Evolutionary conservation across 345 rosid species (phyloP), one percentile per base, ranked within the genome.

Genomic region (Sisymbrium altissimum): DNA sequence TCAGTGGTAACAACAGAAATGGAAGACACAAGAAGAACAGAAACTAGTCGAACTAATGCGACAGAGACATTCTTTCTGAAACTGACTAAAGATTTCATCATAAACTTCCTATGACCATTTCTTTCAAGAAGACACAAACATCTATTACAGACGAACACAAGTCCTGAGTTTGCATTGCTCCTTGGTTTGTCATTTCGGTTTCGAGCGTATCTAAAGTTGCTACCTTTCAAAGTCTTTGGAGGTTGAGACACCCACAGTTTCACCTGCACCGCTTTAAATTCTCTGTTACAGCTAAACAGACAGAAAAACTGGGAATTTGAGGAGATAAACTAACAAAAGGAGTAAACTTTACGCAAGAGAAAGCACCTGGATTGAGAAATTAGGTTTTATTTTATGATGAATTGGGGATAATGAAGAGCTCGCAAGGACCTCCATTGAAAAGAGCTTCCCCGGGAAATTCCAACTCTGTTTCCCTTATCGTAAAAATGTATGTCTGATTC

Each of bases 351-450:
- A 8, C 1, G 30, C 3, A 43, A 41, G 14, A 39, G 12, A n/a
- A 57, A 4, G 41, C 62, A 83, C 93, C 93, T 76, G 87, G 38
- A 57, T 48, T 74, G 81, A 57, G 68, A 78, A 70, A 52, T 61
- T 10, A 74, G 80, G 72, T 68, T 43, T 75, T 74, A 62, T 39
- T 5, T 29, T 33, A 23, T 38, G 40, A 36, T 40, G 74, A 66
- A 40, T 76, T 68, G 80, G 77, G 61, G 73, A 63, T 9, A 77
- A 27, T 45, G 76, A 77, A 70, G 86, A 81, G 76, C 75, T 79
- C 61, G 91, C 80, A 11, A 82, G 80, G 71, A 84, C 78, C 81
- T 82, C 90, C 94, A 90, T 87, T 76, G 83, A 66, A 13, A 14
- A 21, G 73, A 36, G 58, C 72, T 81, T 73, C 79, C 79, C 84